phyloP scores from a whole-genome alignment of 148 eudicot species.

The Rhododendron griersonianum region DNA sequence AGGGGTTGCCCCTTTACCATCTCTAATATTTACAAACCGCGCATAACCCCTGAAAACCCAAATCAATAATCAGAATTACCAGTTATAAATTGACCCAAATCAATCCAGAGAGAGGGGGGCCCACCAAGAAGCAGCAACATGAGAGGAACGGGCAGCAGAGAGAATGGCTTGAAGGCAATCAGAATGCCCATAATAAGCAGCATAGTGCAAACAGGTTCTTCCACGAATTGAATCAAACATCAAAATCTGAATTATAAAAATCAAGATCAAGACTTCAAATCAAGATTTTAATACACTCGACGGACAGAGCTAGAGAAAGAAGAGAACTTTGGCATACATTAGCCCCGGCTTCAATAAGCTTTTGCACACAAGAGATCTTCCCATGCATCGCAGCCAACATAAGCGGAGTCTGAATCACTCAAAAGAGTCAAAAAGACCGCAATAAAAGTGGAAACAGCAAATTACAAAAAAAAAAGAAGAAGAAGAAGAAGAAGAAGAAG shows the following conservation, averaged over 20 bases:
- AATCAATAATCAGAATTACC: background rate
- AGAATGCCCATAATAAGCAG: slow-evolving; percentile 86
- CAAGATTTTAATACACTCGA: background rate
- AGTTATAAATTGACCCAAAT: slow-evolving; percentile 1
- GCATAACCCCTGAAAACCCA: slow-evolving; percentile 73
- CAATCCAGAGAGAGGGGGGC: slow-evolving; percentile 7
- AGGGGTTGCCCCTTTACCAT: slow-evolving; percentile 92
- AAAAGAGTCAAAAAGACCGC: background rate
- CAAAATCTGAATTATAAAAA: slow-evolving; percentile 53
- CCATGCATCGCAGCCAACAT: slow-evolving; percentile 98
- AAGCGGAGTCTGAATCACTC: slow-evolving; percentile 72
- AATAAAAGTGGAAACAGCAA: background rate
- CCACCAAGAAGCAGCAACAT: slow-evolving; percentile 83
- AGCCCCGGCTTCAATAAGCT: slow-evolving; percentile 87
- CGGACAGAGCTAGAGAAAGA: background rate
- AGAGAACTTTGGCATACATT: slow-evolving; percentile 52
- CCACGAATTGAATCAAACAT: slow-evolving; percentile 81
- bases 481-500: too few species aligned
- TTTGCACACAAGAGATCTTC: slow-evolving; percentile 69
- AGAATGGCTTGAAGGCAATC: slow-evolving; percentile 82
- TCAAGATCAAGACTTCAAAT: background rate
- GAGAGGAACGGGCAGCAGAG: slow-evolving; percentile 73
- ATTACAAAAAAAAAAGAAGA: background rate
- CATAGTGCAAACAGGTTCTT: slow-evolving; percentile 96
- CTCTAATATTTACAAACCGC: slow-evolving; percentile 93